These are phyloP conservation scores for Kazachstania sp. DNA, from an alignment of 1,139 yeast species.

Conservation along the genomic window DNA sequence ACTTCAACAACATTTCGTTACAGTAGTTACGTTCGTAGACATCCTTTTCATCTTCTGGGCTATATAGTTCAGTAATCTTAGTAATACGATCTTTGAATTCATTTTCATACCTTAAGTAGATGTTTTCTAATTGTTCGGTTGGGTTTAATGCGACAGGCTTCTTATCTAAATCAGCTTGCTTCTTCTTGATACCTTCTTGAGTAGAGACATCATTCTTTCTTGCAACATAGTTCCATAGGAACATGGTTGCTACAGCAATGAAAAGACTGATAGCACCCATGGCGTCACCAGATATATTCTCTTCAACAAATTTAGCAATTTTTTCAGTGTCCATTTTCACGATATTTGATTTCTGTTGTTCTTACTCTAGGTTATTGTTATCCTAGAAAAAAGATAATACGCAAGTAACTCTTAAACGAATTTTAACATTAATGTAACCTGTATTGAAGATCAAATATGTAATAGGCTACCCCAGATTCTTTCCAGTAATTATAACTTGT, in stretches of 20 bases:
- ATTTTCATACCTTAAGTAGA: conserved; percentile 19
- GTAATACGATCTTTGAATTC: conserved; percentile 23
- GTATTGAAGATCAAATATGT: too few species aligned
- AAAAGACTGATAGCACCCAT: conserved; percentile 6
- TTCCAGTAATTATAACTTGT: too few species aligned
- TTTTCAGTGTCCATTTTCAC: conserved; percentile 1
- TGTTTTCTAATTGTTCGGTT: conserved; percentile 24
- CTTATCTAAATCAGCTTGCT: conserved; percentile 1
- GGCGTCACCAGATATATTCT: conserved; percentile 1
- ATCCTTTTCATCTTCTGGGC: conserved; percentile 29
- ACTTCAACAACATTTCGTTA: conserved; percentile 60
- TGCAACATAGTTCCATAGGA: conserved; percentile 5
- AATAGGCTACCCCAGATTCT: too few species aligned
- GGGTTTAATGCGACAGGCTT: conserved; percentile 17
- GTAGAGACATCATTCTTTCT: conserved; percentile 1
- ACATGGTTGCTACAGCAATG: conserved; percentile 3
- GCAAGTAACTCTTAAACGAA: too few species aligned
- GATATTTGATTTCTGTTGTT: neutral
- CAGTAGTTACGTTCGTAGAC: conserved; percentile 49
- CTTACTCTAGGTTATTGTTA: neutral
- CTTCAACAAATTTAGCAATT: neutral
- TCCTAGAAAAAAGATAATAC: too few species aligned
- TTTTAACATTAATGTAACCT: too few species aligned
- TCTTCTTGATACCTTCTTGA: conserved; percentile 2
- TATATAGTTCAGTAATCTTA: conserved; percentile 16